Evolutionary conservation across 176 grass and related monocot genomes (phyloP), one percentile per base, ranked within the genome.

Genomic region (Ananas comosus): DNA sequence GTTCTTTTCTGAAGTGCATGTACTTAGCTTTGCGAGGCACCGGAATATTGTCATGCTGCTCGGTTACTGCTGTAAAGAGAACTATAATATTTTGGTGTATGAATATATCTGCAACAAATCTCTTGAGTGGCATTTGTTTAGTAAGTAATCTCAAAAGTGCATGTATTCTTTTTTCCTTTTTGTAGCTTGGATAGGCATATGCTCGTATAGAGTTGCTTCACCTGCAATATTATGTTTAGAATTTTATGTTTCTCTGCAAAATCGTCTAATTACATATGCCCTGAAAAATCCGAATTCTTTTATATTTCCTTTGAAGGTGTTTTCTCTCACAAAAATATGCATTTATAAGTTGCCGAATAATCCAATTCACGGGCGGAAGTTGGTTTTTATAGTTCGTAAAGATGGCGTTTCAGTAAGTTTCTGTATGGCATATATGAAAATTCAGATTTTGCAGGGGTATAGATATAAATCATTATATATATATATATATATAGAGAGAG

Each of bases 51-150:
- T 91, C 68, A 91, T 91, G 88, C 79, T 91, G 49, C 75, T 91
- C 61, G 88, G 88, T 25, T 91, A 91, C 58, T 91, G 88, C 48
- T 87, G 84, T 79, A 91, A 91, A 81, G 84, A 91, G 80, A 91
- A 77, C 51, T 69, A 84, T 70, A 91, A 91, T 47, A 84, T 91
- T 48, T 76, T 91, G 72, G 88, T 91, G 16, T 84, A 91, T 23
- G 88, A 91, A 64, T 91, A 84, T 67, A 82, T 91, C 68, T 91
- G 88, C 78, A 91, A 87, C 78, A 91, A 87, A 59, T 91, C 88
- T 29, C 81, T 91, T 0, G 74, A 87, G 48, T 84, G 81, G 88
- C 88, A 91, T 87, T 81, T 91, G 50, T 91, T 91, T 56, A 81
- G 84, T 91, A 82, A 50, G 76, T 84, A 13, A 12, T 18, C 18